Evolutionary conservation across 768 basidiomycete species (phyloP), one percentile per base, ranked within the genome.

Genomic region (Pulveroboletus frians): DNA sequence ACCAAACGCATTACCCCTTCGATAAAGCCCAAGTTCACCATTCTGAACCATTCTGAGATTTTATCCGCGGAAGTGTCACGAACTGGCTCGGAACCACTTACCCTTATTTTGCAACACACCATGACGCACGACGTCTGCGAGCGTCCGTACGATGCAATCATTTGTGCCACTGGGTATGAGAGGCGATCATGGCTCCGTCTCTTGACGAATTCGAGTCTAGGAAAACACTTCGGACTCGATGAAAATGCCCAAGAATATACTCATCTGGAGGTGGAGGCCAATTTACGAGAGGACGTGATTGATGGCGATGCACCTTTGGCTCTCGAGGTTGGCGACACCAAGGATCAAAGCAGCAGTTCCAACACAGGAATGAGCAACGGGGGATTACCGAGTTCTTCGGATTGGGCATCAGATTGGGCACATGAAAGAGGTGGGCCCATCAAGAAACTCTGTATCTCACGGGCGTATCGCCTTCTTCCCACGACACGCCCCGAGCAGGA

Each of bases 101-200:
- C 71, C 11, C 59, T 76, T 37, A 57, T 54, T 18, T 55, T 69
- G 30, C 68, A 71, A 57, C 68, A 75, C 56, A 53, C 69, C 9
- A 60, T 74, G 40, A 69, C 65, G n/a, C 64, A 61, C 10, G 58
- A 65, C 13, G 55, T 65, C 47, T 53, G 58, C 11, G 61, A 69
- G 39, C 49, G 56, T 31, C 59, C 59, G 21, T 80, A 79, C 60
- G 76, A 80, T 56, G 68, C 62, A 23, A 59, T 80, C 56, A 60
- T 80, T 44, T 78, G 74, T 59, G 78, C 76, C 2, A 80, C 79
- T 10, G 79, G 78, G 11, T 80, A 80, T 57, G 72, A 77, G 49
- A 71, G 77, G 23, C 65, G 70, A n/a, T 64, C 67, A 0, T 79
- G 77, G 77, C 53, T 73, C 39, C 59, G 69, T 23, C 60, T 78